phyloP scores from a whole-genome alignment of 2,329 filamentous ascomycete species.

The Dactylonectria macrodidyma region DNA sequence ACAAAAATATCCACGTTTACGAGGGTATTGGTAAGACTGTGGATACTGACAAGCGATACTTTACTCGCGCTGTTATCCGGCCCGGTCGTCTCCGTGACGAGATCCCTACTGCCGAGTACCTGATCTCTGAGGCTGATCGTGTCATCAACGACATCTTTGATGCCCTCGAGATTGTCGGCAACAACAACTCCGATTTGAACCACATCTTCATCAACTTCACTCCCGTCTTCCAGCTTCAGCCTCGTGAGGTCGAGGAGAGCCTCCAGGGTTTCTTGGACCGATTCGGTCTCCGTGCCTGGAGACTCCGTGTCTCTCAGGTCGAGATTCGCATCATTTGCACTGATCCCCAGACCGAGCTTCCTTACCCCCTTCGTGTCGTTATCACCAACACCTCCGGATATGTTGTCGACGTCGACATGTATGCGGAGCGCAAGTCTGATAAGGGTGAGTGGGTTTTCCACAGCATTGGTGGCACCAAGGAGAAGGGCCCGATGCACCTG shows the following conservation, averaged over 20 bases:
- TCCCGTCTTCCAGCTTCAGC: constrained; percentile 92
- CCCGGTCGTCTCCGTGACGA: constrained; percentile 95
- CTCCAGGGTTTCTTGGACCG: constrained; percentile 96
- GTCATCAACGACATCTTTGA: constrained; percentile 98
- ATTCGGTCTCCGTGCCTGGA: constrained; percentile 95
- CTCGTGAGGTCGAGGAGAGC: constrained; percentile 91
- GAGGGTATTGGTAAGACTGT: constrained; percentile 95
- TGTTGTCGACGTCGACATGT: constrained; percentile 97
- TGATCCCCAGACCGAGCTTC: constrained; percentile 84
- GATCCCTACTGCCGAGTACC: constrained; percentile 98
- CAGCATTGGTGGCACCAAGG: constrained; percentile 94
- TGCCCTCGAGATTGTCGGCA: constrained; percentile 97
- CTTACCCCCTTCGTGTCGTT: constrained; percentile 93
- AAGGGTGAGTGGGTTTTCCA: constrained; percentile 99
- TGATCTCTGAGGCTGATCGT: constrained; percentile 96
- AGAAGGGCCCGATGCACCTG: constrained; percentile 96
- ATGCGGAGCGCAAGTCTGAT: constrained; percentile 97
- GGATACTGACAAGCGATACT: constrained; percentile 98
- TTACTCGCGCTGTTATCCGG: constrained; percentile 94
- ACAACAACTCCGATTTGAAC: constrained; percentile 99
- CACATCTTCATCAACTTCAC: constrained; percentile 99
- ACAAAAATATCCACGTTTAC: constrained; percentile 99
- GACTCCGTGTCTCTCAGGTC: constrained; percentile 94
- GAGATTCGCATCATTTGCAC: constrained; percentile 99
- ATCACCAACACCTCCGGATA: constrained; percentile 99